These are phyloP conservation scores for Calocybe gambosa DNA, from an alignment of 1,284 basidiomycete species.

Conservation along the genomic window DNA sequence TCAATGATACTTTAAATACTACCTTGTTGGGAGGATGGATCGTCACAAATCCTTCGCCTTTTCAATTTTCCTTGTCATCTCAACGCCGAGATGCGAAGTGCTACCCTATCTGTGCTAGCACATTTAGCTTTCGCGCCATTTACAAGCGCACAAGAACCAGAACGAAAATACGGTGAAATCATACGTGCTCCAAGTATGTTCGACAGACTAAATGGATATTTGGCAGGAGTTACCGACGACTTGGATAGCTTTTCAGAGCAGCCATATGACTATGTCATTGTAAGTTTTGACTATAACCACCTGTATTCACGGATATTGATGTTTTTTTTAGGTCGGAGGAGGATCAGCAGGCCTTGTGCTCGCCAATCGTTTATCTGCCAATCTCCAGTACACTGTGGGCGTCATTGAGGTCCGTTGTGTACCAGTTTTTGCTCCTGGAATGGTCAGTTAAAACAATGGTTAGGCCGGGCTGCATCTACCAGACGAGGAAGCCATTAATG, in stretches of 20 bases:
- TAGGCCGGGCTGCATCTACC: conserved; percentile 12
- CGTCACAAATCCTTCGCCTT: neutral
- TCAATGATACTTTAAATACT: neutral
- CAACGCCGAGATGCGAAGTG: neutral
- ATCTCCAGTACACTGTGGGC: conserved; percentile 11
- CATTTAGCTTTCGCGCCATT: neutral
- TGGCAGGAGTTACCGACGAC: conserved; percentile 13
- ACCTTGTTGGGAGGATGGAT: neutral
- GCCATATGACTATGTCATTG: conserved; percentile 15
- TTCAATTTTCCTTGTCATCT: neutral
- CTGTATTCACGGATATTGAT: neutral
- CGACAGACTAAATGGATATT: neutral
- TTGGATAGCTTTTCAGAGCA: conserved; percentile 9
- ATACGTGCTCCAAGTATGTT: neutral
- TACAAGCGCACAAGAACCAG: neutral
- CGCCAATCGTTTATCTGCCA: conserved; percentile 14
- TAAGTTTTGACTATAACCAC: neutral
- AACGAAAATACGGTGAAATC: conserved; percentile 2
- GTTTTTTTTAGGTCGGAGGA: conserved; percentile 9
- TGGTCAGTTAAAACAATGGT: neutral
- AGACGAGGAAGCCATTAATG: conserved; percentile 11
- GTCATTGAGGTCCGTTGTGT: conserved; percentile 10
- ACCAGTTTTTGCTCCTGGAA: neutral
- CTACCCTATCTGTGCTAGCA: neutral
- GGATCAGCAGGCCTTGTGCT: conserved; percentile 15